phyloP scores from a whole-genome alignment of 2,329 filamentous ascomycete genomes.

The Arthrobotrys conoides region DNA sequence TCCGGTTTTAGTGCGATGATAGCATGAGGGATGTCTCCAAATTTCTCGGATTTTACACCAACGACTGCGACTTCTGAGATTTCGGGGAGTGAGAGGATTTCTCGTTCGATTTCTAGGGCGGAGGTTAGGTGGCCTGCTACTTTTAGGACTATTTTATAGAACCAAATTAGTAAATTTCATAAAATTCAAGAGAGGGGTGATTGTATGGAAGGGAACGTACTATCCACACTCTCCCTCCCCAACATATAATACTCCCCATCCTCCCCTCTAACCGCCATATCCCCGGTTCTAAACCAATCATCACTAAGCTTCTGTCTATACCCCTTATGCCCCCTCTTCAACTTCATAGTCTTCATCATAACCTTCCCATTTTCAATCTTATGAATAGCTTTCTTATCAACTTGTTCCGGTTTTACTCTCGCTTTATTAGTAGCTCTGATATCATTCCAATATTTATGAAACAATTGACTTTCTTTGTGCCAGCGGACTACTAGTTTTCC shows the following conservation, averaged over 20 bases:
- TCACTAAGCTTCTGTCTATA: constrained; percentile 79
- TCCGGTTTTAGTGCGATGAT: constrained; percentile 76
- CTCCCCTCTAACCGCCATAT: constrained; percentile 76
- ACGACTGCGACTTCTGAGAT: constrained; percentile 89
- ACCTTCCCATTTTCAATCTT: constrained; percentile 34
- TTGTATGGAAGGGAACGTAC: constrained; percentile 16
- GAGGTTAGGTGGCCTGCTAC: constrained; percentile 85
- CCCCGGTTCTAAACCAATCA: constrained; percentile 95
- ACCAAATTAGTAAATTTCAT: constrained; percentile 68
- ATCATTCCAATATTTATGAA: constrained; percentile 84
- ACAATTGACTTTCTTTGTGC: constrained; percentile 68
- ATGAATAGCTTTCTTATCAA: neutral
- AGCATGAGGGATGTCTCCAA: constrained; percentile 33
- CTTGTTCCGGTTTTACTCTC: constrained; percentile 1
- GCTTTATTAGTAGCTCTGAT: constrained; percentile 77
- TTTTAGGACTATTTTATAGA: constrained; percentile 72
- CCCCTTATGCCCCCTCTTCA: neutral
- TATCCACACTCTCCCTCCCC: constrained; percentile 79
- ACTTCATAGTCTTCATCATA: constrained; percentile 4
- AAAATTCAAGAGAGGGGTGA: neutral
- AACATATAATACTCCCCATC: constrained; percentile 75
- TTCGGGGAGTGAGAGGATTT: constrained; percentile 74
- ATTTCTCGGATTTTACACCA: constrained; percentile 67
- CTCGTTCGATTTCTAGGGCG: constrained; percentile 92
- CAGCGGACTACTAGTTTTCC: constrained; percentile 34